phyloP scores from a whole-genome alignment of 2,329 filamentous ascomycete genomes.

The Pestalotiopsis sp. region DNA sequence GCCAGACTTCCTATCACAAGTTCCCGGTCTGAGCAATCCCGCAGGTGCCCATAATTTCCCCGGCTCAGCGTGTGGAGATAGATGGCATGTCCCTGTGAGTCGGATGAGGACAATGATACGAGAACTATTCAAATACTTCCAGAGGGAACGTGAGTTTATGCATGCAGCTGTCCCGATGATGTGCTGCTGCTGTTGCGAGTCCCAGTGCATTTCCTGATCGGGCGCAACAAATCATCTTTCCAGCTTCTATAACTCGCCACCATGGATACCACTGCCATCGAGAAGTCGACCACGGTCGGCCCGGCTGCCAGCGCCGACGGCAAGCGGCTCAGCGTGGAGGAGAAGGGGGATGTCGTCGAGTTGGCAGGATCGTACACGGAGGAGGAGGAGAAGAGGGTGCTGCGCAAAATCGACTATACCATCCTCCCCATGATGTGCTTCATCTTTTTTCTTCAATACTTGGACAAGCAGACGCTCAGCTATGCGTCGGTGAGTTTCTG shows the following conservation, averaged over 20 bases:
- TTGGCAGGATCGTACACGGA: constrained; percentile 23
- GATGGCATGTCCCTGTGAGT: background rate
- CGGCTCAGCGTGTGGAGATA: background rate
- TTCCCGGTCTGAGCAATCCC: background rate
- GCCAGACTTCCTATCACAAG: constrained; percentile 2
- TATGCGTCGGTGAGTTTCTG: constrained; percentile 41
- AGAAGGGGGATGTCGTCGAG: constrained; percentile 17
- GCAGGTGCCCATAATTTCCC: background rate
- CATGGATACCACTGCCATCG: constrained; percentile 6
- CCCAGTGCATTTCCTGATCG: background rate
- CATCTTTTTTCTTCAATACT: constrained; percentile 45
- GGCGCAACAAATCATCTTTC: background rate
- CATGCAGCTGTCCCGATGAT: background rate
- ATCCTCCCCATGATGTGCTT: constrained; percentile 41
- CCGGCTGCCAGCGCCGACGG: background rate
- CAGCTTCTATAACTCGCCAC: background rate
- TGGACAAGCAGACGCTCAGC: constrained; percentile 52
- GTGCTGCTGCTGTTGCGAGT: background rate
- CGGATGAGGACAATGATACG: background rate
- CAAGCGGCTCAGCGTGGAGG: constrained; percentile 18
- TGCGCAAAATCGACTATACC: constrained; percentile 35
- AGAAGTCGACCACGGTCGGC: constrained; percentile 8
- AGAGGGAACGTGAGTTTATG: background rate
- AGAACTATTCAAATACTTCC: background rate
- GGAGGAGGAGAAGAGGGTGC: constrained; percentile 34